These are phyloP conservation scores for Thalassiosira ordinaria DNA, from an alignment of 352 stramenopile species.

Conservation along the genomic window DNA sequence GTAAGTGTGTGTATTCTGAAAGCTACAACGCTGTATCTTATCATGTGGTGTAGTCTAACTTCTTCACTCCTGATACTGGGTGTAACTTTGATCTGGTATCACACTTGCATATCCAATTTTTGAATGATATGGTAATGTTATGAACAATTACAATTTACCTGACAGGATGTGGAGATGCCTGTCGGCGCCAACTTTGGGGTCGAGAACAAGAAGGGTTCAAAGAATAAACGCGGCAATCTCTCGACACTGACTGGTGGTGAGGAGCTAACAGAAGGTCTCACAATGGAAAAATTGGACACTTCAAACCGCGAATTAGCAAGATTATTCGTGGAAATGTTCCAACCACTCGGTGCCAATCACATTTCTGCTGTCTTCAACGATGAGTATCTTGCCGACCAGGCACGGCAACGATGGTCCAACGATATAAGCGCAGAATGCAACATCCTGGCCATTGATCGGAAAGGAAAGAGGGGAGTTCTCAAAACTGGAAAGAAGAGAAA, in stretches of 20 bases:
- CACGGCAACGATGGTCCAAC: constrained; percentile 68
- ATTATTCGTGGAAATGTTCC: constrained; percentile 86
- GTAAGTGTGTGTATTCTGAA: too few species aligned
- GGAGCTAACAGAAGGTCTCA: constrained; percentile 33
- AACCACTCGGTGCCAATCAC: constrained; percentile 76
- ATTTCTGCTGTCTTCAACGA: constrained; percentile 77
- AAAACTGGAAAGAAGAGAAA: constrained; percentile 58
- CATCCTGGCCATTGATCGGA: constrained; percentile 71
- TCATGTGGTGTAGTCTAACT: too few species aligned
- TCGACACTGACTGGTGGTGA: constrained; percentile 27
- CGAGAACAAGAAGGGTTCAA: constrained; percentile 59
- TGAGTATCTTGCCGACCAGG: constrained; percentile 61
- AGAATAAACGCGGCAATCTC: constrained; percentile 43
- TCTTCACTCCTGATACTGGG: too few species aligned
- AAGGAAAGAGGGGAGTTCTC: constrained; percentile 34
- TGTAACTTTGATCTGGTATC: too few species aligned
- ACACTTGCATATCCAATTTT: too few species aligned
- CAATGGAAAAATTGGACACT: constrained; percentile 65
- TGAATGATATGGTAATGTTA: too few species aligned
- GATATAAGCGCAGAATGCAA: constrained; percentile 66
- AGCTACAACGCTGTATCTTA: too few species aligned
- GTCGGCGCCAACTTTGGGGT: constrained; percentile 83
- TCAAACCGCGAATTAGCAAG: constrained; percentile 81
- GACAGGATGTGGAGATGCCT: constrained; percentile 81
- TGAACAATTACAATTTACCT: too few species aligned